Conservation (phyloP, 1,284 basidiomycete species). For the Thecaphora thlaspeos region DNA sequence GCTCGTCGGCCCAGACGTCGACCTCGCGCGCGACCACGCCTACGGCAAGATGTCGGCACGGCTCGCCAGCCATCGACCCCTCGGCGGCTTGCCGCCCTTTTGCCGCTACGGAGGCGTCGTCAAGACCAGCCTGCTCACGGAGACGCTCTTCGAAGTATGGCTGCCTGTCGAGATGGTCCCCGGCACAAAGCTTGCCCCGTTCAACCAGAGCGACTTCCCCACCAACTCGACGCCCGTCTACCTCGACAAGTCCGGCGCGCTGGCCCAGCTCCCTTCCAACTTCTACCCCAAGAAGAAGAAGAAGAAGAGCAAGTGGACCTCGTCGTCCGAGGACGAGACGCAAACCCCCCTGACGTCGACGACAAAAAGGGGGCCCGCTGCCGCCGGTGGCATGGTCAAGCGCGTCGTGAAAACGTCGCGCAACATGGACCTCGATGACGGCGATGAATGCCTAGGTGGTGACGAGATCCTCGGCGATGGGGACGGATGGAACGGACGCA, state of each 20-base stretch:
- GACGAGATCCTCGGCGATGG: not conserved
- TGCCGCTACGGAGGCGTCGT: conserved; percentile 22
- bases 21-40: conserved; percentile 11
- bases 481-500: conserved; percentile 23
- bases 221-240: conserved; percentile 18
- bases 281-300: not conserved
- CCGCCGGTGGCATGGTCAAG: not conserved
- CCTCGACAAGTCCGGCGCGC: not conserved
- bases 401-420: not conserved
- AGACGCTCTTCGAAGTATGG: conserved; percentile 24
- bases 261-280: conserved; percentile 4
- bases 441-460: not conserved
- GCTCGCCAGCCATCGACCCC: conserved; percentile 8
- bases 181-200: conserved; percentile 4
- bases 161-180: conserved; percentile 9
- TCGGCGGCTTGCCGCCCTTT: conserved; percentile 25
- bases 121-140: conserved; percentile 8
- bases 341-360: no score
- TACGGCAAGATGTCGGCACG: conserved; percentile 5
- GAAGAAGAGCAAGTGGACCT: not conserved
- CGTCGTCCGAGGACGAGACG: not conserved
- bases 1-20: conserved; percentile 22
- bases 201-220: conserved; percentile 18
- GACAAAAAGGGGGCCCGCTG: no score
- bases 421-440: no score